These are phyloP conservation scores for Digitaria exilis DNA, from an alignment of 202 grass and related monocot genomes.

Conservation along the genomic window DNA sequence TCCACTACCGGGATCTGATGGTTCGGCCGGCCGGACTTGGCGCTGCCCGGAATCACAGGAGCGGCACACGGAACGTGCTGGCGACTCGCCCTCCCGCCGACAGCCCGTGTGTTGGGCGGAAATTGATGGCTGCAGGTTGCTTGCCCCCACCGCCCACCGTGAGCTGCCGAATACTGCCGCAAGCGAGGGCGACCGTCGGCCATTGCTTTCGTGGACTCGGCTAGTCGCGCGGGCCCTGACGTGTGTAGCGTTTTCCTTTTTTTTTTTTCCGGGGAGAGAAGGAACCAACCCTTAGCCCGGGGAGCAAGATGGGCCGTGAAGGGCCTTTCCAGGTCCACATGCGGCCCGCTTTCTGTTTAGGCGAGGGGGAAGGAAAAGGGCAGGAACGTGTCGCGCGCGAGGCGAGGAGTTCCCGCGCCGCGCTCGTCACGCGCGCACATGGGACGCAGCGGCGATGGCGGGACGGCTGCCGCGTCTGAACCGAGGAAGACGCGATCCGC, in stretches of 20 bases:
- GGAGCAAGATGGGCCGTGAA: not conserved
- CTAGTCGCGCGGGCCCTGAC: not conserved
- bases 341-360: not conserved
- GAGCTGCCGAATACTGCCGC: not conserved
- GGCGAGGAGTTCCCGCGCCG: not conserved
- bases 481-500: too few species aligned
- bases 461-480: not conserved
- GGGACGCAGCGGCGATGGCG: constrained; percentile 11
- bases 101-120: not conserved
- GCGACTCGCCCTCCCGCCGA: constrained; percentile 34
- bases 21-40: not conserved
- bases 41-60: constrained; percentile 22
- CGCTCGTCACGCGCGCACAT: constrained; percentile 18
- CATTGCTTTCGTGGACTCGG: not conserved
- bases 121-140: not conserved
- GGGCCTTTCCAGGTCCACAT: not conserved
- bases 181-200: not conserved
- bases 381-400: not conserved
- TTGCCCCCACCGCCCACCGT: not conserved
- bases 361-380: not conserved
- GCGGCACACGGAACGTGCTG: constrained; percentile 27
- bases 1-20: not conserved
- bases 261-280: not conserved
- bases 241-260: too few species aligned
- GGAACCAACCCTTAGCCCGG: not conserved